Conservation (phyloP, 164 flowering plant species). For the Vitis riparia region DNA sequence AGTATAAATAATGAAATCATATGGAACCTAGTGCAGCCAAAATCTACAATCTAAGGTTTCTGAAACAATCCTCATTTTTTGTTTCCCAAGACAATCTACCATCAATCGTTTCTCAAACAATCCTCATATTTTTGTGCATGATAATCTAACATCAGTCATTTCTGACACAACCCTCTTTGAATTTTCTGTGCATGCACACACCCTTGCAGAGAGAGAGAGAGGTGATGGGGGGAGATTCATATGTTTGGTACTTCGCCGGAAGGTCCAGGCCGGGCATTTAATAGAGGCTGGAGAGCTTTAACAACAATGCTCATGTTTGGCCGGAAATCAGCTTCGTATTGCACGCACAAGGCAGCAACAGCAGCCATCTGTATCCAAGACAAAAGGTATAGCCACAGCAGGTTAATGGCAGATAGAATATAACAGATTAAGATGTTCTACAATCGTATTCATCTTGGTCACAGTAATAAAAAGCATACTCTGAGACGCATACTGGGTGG, state of each 20-base stretch:
- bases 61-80: background rate
- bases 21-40: slow-evolving; percentile 9
- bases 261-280: slow-evolving; percentile 60
- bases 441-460: too few species aligned
- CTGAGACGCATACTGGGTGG: too few species aligned
- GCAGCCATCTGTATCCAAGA: slow-evolving; percentile 67
- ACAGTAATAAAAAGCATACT: background rate
- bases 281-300: slow-evolving; percentile 77
- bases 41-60: background rate
- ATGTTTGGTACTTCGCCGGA: slow-evolving; percentile 46
- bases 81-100: background rate
- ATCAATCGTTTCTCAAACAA: background rate
- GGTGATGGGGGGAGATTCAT: slow-evolving; percentile 21
- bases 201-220: background rate
- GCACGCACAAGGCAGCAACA: slow-evolving; percentile 87
- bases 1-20: slow-evolving; percentile 4
- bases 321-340: slow-evolving; percentile 86
- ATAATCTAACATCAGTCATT: too few species aligned
- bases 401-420: background rate
- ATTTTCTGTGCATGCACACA: slow-evolving; percentile 4
- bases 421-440: background rate
- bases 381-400: background rate
- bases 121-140: background rate
- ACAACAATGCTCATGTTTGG: slow-evolving; percentile 94
- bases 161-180: background rate